Base-by-base conservation (phyloP, 805 yeast genomes). In the Cyberlindnera maritima region DNA sequence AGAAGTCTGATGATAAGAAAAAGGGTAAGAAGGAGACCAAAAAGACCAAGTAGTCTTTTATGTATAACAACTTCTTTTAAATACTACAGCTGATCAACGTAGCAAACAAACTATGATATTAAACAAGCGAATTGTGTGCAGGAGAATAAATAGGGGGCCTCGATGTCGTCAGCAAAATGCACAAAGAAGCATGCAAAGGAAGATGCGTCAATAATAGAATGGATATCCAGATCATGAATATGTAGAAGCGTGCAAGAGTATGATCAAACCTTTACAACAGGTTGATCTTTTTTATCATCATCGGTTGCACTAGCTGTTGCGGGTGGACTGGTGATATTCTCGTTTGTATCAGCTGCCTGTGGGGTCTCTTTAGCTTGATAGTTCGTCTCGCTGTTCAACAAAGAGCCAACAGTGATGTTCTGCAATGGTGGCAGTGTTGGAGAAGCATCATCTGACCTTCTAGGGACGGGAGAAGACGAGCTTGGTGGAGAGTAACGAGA, bases 391-490 rank as follows among this genome's bases (percentile, higher is more conserved):
- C 12, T 32, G 39, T 57, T 57, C 43, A 57, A 35, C 33, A 58
- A 23, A 2, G 61, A 54, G 15, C 48, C 49, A 7, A 57, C 57
- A 34, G 54, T 53, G 42, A 57, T 53, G 41, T 50, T 50, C 14
- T 49, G 47, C 17, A 41, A 38, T 25, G 56, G 47, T 26, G 48
- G 48, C 20, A 42, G 20, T 18, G 41, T 39, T 18, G 44, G 44
- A 15, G 50, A 35, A 10, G 13, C 7, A 17, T 28, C 35, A n/a
- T 19, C 29, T 4, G 12, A 20, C 3, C 26, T n/a, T 8, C 11
- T 5, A 6, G 42, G 23, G 17, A 28, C 15, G 12, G 41, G 33
- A 15, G 41, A 19, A 20, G 29, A 13, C n/a, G 38, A 23, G 2
- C 8, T 15, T 33, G 41, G 36, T 19, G 44, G 44, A 11, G 44